phyloP scores from a whole-genome alignment of 495 filamentous ascomycete genomes.

The Talaromyces borbonicus region DNA sequence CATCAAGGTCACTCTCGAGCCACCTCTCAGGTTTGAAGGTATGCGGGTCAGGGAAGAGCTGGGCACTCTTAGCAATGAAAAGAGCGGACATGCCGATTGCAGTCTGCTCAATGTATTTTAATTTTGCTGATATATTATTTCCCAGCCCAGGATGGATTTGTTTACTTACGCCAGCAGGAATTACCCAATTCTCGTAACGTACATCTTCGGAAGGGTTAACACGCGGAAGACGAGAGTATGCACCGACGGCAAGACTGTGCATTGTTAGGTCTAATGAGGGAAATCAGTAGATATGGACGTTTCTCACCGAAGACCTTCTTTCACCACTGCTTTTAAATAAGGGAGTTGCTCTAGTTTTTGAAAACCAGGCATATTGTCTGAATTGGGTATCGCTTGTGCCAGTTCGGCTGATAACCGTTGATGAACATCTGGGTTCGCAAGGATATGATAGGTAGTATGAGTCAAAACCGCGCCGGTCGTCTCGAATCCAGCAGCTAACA shows the following conservation, averaged over 20 bases:
- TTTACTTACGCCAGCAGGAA: constrained; percentile 29
- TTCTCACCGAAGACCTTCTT: constrained; percentile 27
- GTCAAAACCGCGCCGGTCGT: constrained; percentile 21
- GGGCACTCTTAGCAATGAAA: constrained; percentile 24
- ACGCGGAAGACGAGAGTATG: constrained; percentile 3
- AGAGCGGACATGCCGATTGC: constrained; percentile 5
- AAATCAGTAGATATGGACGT: background rate
- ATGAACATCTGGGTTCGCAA: constrained; percentile 18
- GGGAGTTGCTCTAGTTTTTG: constrained; percentile 23
- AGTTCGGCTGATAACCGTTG: constrained; percentile 19
- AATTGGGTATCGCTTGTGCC: constrained; percentile 14
- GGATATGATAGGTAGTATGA: constrained; percentile 19
- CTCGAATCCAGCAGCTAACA: constrained; percentile 26
- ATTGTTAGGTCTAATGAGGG: background rate
- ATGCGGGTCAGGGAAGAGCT: constrained; percentile 12
- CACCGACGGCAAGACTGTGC: background rate
- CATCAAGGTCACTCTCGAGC: background rate
- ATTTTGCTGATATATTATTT: background rate
- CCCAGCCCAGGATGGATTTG: background rate
- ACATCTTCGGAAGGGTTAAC: constrained; percentile 9
- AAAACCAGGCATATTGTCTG: constrained; percentile 8
- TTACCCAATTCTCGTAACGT: constrained; percentile 31
- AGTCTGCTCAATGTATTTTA: background rate
- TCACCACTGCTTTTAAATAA: constrained; percentile 31
- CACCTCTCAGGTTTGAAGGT: constrained; percentile 10